Evolutionary conservation across 257 asterid genomes (phyloP).

Genomic region (Solanum neorickii): DNA sequence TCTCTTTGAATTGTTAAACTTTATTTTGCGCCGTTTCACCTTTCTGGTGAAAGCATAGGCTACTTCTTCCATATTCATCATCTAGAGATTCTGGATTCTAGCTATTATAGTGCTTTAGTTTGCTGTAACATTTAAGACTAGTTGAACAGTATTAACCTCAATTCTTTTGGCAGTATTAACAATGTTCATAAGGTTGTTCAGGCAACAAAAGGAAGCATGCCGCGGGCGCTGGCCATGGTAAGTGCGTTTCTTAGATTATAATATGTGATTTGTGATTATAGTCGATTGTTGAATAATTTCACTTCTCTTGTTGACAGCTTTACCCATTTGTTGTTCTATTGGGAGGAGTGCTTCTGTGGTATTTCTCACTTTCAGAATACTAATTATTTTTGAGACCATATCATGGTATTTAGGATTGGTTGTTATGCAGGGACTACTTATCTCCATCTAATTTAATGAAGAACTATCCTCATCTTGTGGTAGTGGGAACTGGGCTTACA

Average conservation of each 20-base stretch:
- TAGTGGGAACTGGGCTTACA: constrained; percentile 81
- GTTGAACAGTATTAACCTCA: neutral
- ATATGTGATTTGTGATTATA: neutral
- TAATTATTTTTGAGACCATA: neutral
- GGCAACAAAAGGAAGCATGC: constrained; percentile 80
- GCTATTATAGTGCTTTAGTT: neutral
- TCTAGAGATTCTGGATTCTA: neutral
- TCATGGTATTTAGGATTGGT: neutral
- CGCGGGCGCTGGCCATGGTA: constrained; percentile 86
- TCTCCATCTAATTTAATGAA: constrained; percentile 67
- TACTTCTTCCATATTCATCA: neutral
- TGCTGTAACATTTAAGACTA: neutral
- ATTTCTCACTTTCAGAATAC: constrained; percentile 12
- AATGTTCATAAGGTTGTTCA: constrained; percentile 66
- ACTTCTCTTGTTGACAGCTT: constrained; percentile 39
- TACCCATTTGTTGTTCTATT: constrained; percentile 70
- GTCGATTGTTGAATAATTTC: neutral
- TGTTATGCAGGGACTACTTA: constrained; percentile 57
- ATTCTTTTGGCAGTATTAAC: constrained; percentile 37
- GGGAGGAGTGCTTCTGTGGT: constrained; percentile 73
- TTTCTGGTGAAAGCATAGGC: neutral
- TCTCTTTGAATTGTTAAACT: neutral
- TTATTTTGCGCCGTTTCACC: neutral
- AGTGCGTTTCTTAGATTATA: neutral
- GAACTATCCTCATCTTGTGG: constrained; percentile 53